Conservation (phyloP, 371 early-diverging fungal genomes). For the Mucor saturninus region DNA sequence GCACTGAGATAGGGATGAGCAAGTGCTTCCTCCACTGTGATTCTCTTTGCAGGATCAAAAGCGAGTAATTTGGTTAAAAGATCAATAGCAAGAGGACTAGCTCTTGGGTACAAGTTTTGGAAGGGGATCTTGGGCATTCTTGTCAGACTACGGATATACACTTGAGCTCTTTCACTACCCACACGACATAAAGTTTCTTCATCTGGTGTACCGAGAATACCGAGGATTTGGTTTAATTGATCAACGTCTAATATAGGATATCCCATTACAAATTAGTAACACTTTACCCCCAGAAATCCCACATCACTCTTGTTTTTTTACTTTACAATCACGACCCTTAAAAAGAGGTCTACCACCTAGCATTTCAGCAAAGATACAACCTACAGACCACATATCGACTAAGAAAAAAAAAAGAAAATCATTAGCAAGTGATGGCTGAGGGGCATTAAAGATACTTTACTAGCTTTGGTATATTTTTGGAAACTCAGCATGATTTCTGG, state of each 20-base stretch:
- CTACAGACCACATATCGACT: constrained; percentile 99
- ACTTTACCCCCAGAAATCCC: no score
- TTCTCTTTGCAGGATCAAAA: constrained; percentile 84
- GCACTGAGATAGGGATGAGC: constrained; percentile 80
- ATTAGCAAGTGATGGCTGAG: no score
- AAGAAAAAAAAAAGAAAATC: constrained; percentile 8
- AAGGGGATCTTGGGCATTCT: constrained; percentile 90
- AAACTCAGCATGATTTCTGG: constrained; percentile 98
- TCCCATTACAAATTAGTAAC: no score
- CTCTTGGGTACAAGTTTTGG: constrained; percentile 78
- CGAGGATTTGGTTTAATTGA: constrained; percentile 98
- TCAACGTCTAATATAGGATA: constrained; percentile 74
- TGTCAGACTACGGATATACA: constrained; percentile 92
- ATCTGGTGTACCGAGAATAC: constrained; percentile 97
- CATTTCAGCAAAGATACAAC: constrained; percentile 98
- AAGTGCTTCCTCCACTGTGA: constrained; percentile 86
- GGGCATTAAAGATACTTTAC: constrained; percentile 55
- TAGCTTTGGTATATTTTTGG: constrained; percentile 94
- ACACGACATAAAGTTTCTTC: constrained; percentile 90
- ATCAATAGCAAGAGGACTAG: constrained; percentile 77
- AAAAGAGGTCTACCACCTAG: constrained; percentile 89
- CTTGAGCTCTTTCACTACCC: constrained; percentile 87
- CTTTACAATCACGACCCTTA: constrained; percentile 87
- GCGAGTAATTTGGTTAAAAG: constrained; percentile 78
- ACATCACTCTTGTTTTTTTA: neutral